Evolutionary conservation across 306 rosid genomes (phyloP).

Genomic region (Senna siamea): DNA sequence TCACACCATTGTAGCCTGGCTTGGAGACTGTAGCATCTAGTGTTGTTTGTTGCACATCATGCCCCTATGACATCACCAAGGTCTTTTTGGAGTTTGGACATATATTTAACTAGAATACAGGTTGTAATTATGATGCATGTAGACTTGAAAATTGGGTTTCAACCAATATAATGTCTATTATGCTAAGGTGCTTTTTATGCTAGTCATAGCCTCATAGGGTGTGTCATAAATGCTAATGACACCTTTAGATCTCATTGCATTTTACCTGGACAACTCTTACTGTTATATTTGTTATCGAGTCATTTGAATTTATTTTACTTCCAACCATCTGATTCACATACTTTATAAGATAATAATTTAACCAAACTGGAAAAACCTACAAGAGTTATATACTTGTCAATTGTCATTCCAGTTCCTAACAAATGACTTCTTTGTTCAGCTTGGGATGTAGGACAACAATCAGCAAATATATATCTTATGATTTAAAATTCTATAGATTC

Average conservation of each 20-base stretch:
- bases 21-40: not conserved
- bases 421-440: slow-evolving; percentile 12
- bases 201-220: not conserved
- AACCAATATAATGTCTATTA: not conserved
- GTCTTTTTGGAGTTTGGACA: not conserved
- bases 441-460: not conserved
- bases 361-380: not conserved
- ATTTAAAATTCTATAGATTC: not conserved
- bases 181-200: not conserved
- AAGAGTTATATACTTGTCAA: not conserved
- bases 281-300: slow-evolving; percentile 1
- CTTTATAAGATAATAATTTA: not conserved
- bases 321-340: not conserved
- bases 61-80: not conserved
- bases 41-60: not conserved
- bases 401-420: not conserved
- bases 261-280: not conserved
- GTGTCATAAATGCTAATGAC: not conserved
- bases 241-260: slow-evolving; percentile 6
- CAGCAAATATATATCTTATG: not conserved
- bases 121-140: not conserved
- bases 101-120: not conserved
- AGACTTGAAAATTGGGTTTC: not conserved
- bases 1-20: not conserved
- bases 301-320: slow-evolving; percentile 23